These are phyloP conservation scores for Postia placenta DNA, from an alignment of 768 basidiomycete species.

Conservation along the genomic window DNA sequence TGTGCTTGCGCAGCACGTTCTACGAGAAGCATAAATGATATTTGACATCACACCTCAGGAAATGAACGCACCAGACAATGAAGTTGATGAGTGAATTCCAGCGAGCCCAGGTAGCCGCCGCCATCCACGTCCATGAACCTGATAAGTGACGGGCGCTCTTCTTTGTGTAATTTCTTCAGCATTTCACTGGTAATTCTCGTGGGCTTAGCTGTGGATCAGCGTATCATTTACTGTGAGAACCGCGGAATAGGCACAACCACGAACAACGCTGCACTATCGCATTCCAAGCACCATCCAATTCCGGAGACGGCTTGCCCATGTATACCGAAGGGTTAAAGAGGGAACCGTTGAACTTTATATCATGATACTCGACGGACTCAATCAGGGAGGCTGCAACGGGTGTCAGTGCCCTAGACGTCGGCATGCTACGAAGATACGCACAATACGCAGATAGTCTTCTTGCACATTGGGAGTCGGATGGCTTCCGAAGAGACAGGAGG, in stretches of 20 bases:
- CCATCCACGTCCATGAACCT: not conserved
- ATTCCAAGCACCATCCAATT: slow-evolving; percentile 3
- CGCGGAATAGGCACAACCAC: too few relatives aligned
- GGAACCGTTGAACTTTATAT: slow-evolving; percentile 1
- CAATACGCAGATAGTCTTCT: not conserved
- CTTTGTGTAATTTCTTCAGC: not conserved
- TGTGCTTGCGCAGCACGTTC: slow-evolving; percentile 1
- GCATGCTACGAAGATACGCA: not conserved
- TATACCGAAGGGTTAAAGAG: not conserved
- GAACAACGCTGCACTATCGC: not conserved
- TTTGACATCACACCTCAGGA: too few relatives aligned
- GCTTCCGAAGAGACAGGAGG: not conserved
- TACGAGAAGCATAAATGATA: not conserved
- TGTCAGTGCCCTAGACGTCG: not conserved
- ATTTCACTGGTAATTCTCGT: not conserved
- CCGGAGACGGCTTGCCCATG: not conserved
- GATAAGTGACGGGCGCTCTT: not conserved
- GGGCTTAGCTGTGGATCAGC: not conserved
- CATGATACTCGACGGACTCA: not conserved
- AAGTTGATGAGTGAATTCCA: slow-evolving; percentile 1
- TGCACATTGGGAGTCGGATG: not conserved
- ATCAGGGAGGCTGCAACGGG: not conserved
- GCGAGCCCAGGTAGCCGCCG: not conserved
- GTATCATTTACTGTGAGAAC: not conserved
- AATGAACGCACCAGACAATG: slow-evolving; percentile 5